Conservation (phyloP, 257 asterid genomes). For the Solanum virginianum region DNA sequence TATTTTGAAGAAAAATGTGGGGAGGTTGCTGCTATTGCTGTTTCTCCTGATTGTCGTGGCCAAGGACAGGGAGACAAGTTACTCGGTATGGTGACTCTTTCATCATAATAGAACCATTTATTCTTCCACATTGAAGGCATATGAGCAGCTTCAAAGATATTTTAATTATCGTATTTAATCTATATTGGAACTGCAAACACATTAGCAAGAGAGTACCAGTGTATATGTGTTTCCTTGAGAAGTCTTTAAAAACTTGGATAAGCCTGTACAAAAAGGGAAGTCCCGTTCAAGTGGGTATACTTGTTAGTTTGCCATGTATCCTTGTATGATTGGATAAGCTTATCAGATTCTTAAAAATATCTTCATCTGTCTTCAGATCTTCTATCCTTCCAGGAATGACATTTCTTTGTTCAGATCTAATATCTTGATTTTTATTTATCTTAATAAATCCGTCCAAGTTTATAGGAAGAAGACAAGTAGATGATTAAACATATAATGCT, state of each 20-base stretch:
- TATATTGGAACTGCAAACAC: not conserved
- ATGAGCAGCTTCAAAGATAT: not conserved
- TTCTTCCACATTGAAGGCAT: not conserved
- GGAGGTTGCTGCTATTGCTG: conserved; percentile 97
- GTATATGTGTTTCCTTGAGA: not conserved
- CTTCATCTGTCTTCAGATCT: not conserved
- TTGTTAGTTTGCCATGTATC: too few relatives aligned
- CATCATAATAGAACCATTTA: not conserved
- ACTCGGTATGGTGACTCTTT: conserved; percentile 49
- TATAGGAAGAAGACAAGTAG: not conserved
- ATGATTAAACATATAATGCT: not conserved
- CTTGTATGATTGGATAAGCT: too few relatives aligned
- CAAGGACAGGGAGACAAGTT: conserved; percentile 97
- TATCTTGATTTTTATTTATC: not conserved
- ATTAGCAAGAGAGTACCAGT: not conserved
- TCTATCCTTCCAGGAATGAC: not conserved
- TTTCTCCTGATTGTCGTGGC: conserved; percentile 96
- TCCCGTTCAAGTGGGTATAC: too few relatives aligned
- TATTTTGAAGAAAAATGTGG: conserved; percentile 71
- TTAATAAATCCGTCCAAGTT: not conserved
- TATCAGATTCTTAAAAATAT: not conserved
- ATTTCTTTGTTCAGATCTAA: not conserved
- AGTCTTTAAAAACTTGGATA: too few relatives aligned
- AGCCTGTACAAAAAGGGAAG: too few relatives aligned
- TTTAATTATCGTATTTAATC: not conserved